A percentile compares a stretch with the other conserved stretches of the same genome.
Conservation (phyloP, 2,329 filamentous ascomycete species). For the Aureobasidium pullulans region DNA sequence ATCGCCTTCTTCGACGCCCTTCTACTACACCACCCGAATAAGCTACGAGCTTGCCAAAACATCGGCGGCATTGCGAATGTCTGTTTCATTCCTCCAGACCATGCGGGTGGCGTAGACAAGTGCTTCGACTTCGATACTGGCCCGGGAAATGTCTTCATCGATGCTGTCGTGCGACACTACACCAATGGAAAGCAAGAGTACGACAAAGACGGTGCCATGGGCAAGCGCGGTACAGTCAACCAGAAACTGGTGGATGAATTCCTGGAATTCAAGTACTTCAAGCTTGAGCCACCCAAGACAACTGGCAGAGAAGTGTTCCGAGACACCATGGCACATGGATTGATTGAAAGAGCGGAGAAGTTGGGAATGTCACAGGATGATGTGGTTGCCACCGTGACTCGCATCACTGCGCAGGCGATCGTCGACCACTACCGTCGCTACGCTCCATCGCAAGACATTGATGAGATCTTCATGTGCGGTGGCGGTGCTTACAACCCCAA, state of each 20-base stretch:
- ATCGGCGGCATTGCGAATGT: slow-evolving; percentile 56
- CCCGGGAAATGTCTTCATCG: slow-evolving; percentile 29
- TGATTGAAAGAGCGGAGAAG: slow-evolving; percentile 43
- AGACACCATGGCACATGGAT: slow-evolving; percentile 46
- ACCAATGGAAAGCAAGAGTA: slow-evolving; percentile 27
- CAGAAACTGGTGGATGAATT: slow-evolving; percentile 27
- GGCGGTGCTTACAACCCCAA: slow-evolving; percentile 53
- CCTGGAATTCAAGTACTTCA: slow-evolving; percentile 42
- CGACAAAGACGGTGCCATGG: slow-evolving; percentile 27
- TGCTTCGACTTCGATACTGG: slow-evolving; percentile 28
- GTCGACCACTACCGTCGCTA: slow-evolving; percentile 45
- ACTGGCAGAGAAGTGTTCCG: slow-evolving; percentile 55
- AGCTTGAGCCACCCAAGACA: slow-evolving; percentile 46
- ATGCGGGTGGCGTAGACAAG: slow-evolving; percentile 24
- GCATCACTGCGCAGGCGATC: slow-evolving; percentile 53
- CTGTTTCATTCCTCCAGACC: slow-evolving; percentile 50
- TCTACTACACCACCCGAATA: slow-evolving; percentile 49
- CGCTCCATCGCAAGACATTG: slow-evolving; percentile 39
- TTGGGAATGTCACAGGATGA: slow-evolving; percentile 43
- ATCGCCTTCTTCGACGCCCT: slow-evolving; percentile 52
- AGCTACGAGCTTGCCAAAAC: slow-evolving; percentile 53
- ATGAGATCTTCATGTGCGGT: slow-evolving; percentile 56
- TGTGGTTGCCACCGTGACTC: slow-evolving; percentile 51
- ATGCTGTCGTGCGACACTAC: slow-evolving; percentile 24
- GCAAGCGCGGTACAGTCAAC: slow-evolving; percentile 22